phyloP scores from a whole-genome alignment of 2,329 filamentous ascomycete species.

The Cordyceps fumosorosea region DNA sequence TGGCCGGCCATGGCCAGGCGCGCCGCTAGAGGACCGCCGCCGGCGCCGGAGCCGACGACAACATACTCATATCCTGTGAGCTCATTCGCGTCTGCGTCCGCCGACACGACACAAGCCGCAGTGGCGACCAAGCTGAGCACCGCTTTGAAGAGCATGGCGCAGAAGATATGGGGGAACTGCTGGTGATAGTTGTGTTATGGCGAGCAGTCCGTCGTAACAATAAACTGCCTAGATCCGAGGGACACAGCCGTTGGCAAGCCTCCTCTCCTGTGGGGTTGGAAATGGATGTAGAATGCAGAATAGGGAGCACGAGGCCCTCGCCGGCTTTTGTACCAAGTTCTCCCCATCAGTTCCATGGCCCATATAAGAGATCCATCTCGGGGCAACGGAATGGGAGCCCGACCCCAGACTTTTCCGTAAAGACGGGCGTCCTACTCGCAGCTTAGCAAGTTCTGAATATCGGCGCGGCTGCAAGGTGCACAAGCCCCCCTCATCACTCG shows the following conservation, averaged over 20 bases:
- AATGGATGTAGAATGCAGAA: not conserved
- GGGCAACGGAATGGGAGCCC: not conserved
- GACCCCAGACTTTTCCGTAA: not conserved
- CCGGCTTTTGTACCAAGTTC: not conserved
- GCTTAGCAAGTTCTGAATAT: not conserved
- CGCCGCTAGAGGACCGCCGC: constrained; percentile 51
- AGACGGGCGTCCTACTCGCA: not conserved
- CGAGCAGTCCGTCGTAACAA: not conserved
- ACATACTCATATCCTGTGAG: constrained; percentile 51
- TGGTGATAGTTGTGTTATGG: not conserved
- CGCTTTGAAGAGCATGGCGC: constrained; percentile 2
- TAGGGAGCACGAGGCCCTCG: not conserved
- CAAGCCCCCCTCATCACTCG: not conserved
- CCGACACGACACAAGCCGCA: constrained; percentile 15
- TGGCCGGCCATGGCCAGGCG: constrained; percentile 54
- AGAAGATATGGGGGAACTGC: not conserved
- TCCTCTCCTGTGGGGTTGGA: not conserved
- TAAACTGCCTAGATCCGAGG: not conserved
- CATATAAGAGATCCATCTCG: not conserved
- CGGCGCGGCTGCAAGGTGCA: not conserved
- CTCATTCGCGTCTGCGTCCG: constrained; percentile 18
- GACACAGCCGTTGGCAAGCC: not conserved
- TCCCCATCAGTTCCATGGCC: not conserved
- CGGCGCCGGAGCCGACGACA: constrained; percentile 54
- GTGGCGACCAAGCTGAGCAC: constrained; percentile 17